A percentile compares a stretch with the other conserved stretches of the same genome.
Evolutionary conservation across 352 stramenopile species (phyloP).

Genomic region (Pythium biforme): DNA sequence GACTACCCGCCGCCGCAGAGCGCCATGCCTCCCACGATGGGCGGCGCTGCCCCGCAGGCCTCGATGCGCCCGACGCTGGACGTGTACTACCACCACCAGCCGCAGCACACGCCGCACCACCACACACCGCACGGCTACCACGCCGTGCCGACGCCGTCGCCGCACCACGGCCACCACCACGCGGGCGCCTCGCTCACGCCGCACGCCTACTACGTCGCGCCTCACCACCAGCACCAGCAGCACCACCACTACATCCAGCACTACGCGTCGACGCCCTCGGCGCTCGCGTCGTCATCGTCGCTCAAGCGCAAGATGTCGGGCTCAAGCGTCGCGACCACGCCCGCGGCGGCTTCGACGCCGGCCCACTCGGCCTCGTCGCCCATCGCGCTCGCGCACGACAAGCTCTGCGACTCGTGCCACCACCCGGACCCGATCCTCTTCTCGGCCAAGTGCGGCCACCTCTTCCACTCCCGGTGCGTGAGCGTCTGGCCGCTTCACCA

Average conservation of each 20-base stretch:
- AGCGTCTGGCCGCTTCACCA: constrained; percentile 69
- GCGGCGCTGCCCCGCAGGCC: background rate
- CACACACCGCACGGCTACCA: constrained; percentile 11
- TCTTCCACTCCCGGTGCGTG: constrained; percentile 85
- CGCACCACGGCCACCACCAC: constrained; percentile 24
- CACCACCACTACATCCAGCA: constrained; percentile 32
- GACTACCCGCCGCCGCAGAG: constrained; percentile 14
- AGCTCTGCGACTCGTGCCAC: constrained; percentile 75
- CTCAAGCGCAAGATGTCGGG: constrained; percentile 44
- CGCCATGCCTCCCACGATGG: constrained; percentile 9
- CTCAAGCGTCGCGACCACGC: constrained; percentile 18
- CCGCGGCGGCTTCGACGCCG: constrained; percentile 7
- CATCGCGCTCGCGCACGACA: constrained; percentile 29
- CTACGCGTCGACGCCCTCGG: constrained; percentile 29
- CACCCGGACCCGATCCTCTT: constrained; percentile 78
- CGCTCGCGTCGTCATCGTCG: constrained; percentile 30
- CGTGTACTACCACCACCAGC: constrained; percentile 32
- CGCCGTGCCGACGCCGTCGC: constrained; percentile 15
- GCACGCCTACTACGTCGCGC: constrained; percentile 26
- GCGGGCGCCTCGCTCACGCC: constrained; percentile 15
- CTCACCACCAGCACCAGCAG: constrained; percentile 23
- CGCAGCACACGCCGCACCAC: constrained; percentile 11
- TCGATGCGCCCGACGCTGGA: constrained; percentile 29
- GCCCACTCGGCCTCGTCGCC: constrained; percentile 12
- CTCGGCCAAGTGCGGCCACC: constrained; percentile 65